A percentile compares a stretch with the other conserved stretches of the same genome.
phyloP scores from a whole-genome alignment of 345 rosid species.

The Rhizophora apiculata region DNA sequence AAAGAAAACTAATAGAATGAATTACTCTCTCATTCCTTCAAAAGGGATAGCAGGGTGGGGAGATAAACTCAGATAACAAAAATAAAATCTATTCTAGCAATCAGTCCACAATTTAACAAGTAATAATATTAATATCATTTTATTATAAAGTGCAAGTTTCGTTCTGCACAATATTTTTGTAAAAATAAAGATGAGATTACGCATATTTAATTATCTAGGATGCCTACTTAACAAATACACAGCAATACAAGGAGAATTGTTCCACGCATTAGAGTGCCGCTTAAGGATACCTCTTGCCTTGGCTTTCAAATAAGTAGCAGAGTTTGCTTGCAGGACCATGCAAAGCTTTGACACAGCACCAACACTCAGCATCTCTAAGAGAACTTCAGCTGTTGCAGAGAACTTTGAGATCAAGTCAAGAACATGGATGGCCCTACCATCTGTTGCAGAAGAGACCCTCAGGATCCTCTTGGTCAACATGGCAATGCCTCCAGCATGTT shows the following conservation, averaged over 20 bases:
- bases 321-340: slow-evolving; percentile 57
- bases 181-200: too few species aligned
- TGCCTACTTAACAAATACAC: slow-evolving; percentile 45
- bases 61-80: too few species aligned
- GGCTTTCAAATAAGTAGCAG: slow-evolving; percentile 35
- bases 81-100: too few species aligned
- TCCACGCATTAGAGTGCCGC: slow-evolving; percentile 46
- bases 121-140: too few species aligned
- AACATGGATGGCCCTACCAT: slow-evolving; percentile 43
- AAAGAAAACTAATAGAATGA: too few species aligned
- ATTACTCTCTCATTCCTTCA: too few species aligned
- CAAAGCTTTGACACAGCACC: slow-evolving; percentile 62
- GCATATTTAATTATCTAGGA: slow-evolving; percentile 11
- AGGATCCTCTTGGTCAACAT: slow-evolving; percentile 48
- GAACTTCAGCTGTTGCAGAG: slow-evolving; percentile 29
- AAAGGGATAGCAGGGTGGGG: too few species aligned
- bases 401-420: slow-evolving; percentile 32
- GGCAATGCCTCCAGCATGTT: slow-evolving; percentile 46
- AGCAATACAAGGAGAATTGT: slow-evolving; percentile 57
- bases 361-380: slow-evolving; percentile 54
- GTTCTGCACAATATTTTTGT: too few species aligned
- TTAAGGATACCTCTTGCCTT: slow-evolving; percentile 45
- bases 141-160: too few species aligned
- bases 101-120: too few species aligned
- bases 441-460: slow-evolving; percentile 49